Evolutionary conservation across 179 eudicot genomes (phyloP), one percentile per base, ranked within the genome.

Genomic region (Actinidia arguta): DNA sequence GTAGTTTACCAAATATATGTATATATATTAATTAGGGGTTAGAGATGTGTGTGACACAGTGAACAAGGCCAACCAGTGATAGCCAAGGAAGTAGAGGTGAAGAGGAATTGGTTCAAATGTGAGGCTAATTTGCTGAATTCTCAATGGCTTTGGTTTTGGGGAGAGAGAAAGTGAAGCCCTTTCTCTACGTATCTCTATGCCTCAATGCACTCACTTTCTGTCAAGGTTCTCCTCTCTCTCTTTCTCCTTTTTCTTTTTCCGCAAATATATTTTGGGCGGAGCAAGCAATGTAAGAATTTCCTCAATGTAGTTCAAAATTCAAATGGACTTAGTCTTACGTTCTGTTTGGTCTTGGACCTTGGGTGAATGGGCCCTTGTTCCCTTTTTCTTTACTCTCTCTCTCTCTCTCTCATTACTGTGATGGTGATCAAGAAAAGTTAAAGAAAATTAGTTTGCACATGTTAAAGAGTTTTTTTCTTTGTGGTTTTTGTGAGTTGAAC

Each of bases 141-240:
- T 66, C 80, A 51, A 86, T 86, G 89, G 89, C 86, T 81, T 68
- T 56, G 48, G 76, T 78, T 83, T n/a, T 51, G 80, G 84, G 77
- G 68, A 24, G 48, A 8, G 50, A 16, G 73, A 55, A 55, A 48
- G 56, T 55, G 27, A 31, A 75, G 80, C 58, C 78, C 78, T 81
- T 14, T 52, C 68, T 69, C 76, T 54, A 13, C n/a, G 50, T 81
- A 22, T 79, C 73, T 68, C 73, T 31, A 31, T 31, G 69, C 31
- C 73, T 86, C 70, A 44, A 76, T 55, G 17, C 78, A 8, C 71
- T 82, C 82, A 77, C 82, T 69, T 36, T 54, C 74, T 83, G 73
- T 73, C 88, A 82, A 85, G 85, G 85, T 85, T 8, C n/a, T n/a
- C n/a, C 64, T 58, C 12, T 6, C 50, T 68, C 36, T 71, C 72